Base-by-base conservation (phyloP, 2,329 filamentous ascomycete species). In the Chaetomiaceae sp. region DNA sequence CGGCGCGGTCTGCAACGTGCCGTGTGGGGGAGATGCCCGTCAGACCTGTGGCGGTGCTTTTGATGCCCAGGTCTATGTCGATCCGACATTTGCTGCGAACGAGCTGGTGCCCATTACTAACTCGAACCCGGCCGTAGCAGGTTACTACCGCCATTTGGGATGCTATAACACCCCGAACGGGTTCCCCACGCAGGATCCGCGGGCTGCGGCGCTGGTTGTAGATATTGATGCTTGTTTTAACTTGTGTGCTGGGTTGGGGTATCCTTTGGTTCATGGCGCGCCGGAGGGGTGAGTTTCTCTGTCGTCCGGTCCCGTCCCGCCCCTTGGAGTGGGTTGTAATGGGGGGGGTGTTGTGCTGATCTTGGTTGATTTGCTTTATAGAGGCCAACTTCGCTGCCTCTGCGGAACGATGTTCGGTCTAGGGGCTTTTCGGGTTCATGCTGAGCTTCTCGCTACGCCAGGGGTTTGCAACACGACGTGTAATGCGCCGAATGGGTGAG, bases 1-100 rank as follows among this genome's bases (percentile, higher is more conserved):
- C 6, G 40, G 53, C 16, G 33, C 48, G 12, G 20, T 30, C n/a
- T 56, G 55, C 49, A 16, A 51, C 14, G 9, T 31, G 5, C 45
- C 40, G 1, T 67, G 65, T 51, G 19, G 16, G 8, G 65, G 63
- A 13, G 64, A 67, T 43, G 20, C 16, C 14, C 34, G 25, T 16
- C 61, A 65, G 47, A 55, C 39, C 20, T 67, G 65, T 45, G 63
- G 65, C 34, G 63, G 62, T 9, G 43, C 40, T 8, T 5, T 5
- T 1, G 53, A 53, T 27, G 60, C 60, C 9, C 55, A 58, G 8
- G 51, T 66, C 35, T 65, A 51, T n/a, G 50, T 58, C 21, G 65
- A 66, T 41, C 58, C 61, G 6, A 60, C 62, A 3, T 66, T 60
- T 53, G 53, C 55, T 3, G 58, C 59, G 17, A 46, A 44, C 21